Base-by-base conservation (phyloP, 2,329 filamentous ascomycete genomes). In the Neospermospora avenae region DNA sequence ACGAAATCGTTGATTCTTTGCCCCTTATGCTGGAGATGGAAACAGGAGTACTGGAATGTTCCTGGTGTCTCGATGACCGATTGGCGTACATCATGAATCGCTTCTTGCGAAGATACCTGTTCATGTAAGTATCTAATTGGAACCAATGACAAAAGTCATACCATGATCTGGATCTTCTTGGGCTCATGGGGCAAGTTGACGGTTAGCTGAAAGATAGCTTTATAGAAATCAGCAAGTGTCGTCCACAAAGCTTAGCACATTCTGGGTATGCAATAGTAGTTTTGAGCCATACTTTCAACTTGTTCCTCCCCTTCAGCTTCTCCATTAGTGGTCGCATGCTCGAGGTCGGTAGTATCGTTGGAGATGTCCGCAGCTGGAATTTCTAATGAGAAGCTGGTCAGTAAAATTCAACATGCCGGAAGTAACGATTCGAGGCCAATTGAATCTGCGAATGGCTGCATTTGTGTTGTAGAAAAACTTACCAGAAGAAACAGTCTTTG, bases 1-100 rank as follows among this genome's bases (percentile, higher is more conserved):
- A 96, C 84, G 70, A 95, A 98, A 76, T 99, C 95, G 75, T 98
- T 98, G 81, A 99, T 88, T 66, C 90, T 89, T 76, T 90, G 81
- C 68, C 91, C 91, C 61, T 90, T 87, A 78, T 93, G 87, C 78
- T 98, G 93, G 70, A 99, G 86, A 77, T 99, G 95, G 80, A 99
- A 99, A 81, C 95, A 99, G 56, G 95, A 96, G 80, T 97, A 97
- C 76, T 96, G 92, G 78, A 97, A 95, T 55, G 93, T 96, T 62
- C 88, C 83, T 4, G 95, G 95, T 53, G 92, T 83, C 77, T 99
- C 95, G 77, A 97, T 92, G 74, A 99, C 90, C 64, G 93, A 93
- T 77, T 98, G 95, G 67, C 95, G 90, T 69, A 99, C 87, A 80
- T 99, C 95, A 77, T 98, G 95, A 63, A 98, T 88, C 75, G 97